Evolutionary conservation across 2,329 filamentous ascomycete genomes (phyloP).

Genomic region (Aureobasidium vineae): DNA sequence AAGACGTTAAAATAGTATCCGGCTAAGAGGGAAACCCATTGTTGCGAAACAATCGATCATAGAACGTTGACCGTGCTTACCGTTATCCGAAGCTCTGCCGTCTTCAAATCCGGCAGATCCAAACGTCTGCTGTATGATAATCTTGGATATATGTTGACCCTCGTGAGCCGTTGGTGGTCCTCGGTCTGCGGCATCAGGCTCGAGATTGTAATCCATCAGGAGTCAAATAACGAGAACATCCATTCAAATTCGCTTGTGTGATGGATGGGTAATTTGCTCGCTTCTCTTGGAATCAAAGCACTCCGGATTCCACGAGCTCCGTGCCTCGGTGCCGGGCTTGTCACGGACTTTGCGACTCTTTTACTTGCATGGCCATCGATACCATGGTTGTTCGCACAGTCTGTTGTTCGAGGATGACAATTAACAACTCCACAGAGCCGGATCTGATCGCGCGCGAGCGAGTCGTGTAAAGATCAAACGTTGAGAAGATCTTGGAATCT

Average conservation of each 20-base stretch:
- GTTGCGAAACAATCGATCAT: constrained; percentile 1
- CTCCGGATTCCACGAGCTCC: not conserved
- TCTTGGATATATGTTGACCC: not conserved
- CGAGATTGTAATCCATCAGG: not conserved
- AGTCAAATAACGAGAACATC: not conserved
- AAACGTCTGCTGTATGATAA: not conserved
- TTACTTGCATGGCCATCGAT: not conserved
- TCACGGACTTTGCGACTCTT: not conserved
- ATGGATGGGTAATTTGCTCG: not conserved
- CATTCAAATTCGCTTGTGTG: not conserved
- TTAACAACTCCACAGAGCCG: not conserved
- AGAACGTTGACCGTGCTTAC: constrained; percentile 21
- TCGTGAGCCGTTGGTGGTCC: not conserved
- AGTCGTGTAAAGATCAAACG: not conserved
- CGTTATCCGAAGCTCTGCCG: constrained; percentile 17
- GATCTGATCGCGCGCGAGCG: not conserved
- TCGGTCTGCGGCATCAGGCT: not conserved
- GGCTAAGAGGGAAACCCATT: not conserved
- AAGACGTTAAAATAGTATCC: not conserved
- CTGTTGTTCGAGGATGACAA: constrained; percentile 1
- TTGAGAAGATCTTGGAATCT: not conserved
- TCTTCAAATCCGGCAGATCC: not conserved
- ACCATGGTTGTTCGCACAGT: not conserved
- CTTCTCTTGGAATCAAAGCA: not conserved
- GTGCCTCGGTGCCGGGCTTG: not conserved